Percentiles rank a stretch among this genome's conserved stretches.
Conservation (phyloP, 106 monocot genomes). For the Alisma plantagoaquatica region DNA sequence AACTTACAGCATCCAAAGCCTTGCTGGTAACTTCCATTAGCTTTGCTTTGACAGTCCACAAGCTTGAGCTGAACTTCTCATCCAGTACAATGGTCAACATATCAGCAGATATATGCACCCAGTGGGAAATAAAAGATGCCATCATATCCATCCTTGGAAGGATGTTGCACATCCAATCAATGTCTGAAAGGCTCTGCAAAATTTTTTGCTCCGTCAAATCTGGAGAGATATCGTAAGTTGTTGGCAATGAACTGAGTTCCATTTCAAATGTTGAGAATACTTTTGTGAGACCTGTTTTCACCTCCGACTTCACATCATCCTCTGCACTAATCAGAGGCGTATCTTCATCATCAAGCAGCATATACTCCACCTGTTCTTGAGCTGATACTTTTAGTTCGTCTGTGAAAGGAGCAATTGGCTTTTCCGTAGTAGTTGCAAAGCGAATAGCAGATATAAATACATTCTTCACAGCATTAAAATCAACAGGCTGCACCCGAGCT, state of each 20-base stretch:
- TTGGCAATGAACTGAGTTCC: conserved; percentile 28
- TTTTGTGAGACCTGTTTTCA: conserved; percentile 34
- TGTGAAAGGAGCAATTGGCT: conserved; percentile 42
- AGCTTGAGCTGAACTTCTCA: conserved; percentile 33
- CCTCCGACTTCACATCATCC: conserved; percentile 51
- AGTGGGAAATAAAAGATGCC: conserved; percentile 59
- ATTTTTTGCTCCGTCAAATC: conserved; percentile 44
- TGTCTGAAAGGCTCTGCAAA: conserved; percentile 43
- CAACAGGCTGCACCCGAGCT: conserved; percentile 50
- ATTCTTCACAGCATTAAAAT: conserved; percentile 52
- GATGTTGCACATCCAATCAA: conserved; percentile 68
- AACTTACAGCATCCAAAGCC: conserved; percentile 78
- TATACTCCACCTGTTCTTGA: conserved; percentile 90
- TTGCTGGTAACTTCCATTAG: conserved; percentile 65
- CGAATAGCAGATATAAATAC: conserved; percentile 82
- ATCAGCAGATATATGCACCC: conserved; percentile 39
- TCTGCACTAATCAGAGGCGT: conserved; percentile 47
- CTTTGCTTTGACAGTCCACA: conserved; percentile 60
- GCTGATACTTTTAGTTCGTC: conserved; percentile 87
- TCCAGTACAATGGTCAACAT: conserved; percentile 38
- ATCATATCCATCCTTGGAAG: conserved; percentile 76
- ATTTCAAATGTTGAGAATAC: conserved; percentile 42
- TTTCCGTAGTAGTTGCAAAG: conserved; percentile 43
- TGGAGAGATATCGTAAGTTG: conserved; percentile 16
- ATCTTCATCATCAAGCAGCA: conserved; percentile 78